Base-by-base conservation (phyloP, 345 rosid species). In the Bruguiera sexangula region DNA sequence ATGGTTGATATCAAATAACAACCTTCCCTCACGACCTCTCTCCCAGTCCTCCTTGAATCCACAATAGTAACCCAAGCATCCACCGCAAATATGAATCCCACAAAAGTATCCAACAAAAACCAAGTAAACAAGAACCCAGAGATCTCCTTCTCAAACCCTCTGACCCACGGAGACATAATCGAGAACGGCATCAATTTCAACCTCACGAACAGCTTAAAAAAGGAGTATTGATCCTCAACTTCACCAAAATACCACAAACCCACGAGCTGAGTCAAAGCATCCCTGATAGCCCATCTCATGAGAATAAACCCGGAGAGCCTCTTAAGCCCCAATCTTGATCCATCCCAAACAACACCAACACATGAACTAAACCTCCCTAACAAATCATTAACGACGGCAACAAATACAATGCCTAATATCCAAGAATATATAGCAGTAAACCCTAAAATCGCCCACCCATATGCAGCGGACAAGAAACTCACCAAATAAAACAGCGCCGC, bases 271-370 rank as follows among this genome's bases (percentile, higher is more conserved):
- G 89, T 88, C 77, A 92, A 69, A 0, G 96, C 92, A 73, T 95
- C 99, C 70, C 96, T 86, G 63, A 92, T 89, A 0, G 96, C 97
- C 97, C 96, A 95, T 71, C 86, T 82, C 93, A 92, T 92, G 63
- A 88, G 75, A 72, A 95, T 72, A 72, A 88, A 95, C 6, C 97
- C 96, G 52, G 96, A 82, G 20, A 95, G 85, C 69, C 96, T 83
- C 84, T 79, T 92, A 59, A 87, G 71, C 69, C 96, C 97, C 51
- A 95, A 72, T 70, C 86, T 86, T 8, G 94, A 89, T 21, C 99
- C 97, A 57, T 72, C 88, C 93, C 87, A 87, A 52, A 86, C 73
- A 72, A 82, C 78, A 19, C 87, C 86, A 13, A 83, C 31, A 62
- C 84, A 80, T 0, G 96, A 83, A 73, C 74, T 73, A 77, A 76